These are phyloP conservation scores for Pulveroboletus ravenelii DNA, from an alignment of 768 basidiomycete species.

Conservation along the genomic window DNA sequence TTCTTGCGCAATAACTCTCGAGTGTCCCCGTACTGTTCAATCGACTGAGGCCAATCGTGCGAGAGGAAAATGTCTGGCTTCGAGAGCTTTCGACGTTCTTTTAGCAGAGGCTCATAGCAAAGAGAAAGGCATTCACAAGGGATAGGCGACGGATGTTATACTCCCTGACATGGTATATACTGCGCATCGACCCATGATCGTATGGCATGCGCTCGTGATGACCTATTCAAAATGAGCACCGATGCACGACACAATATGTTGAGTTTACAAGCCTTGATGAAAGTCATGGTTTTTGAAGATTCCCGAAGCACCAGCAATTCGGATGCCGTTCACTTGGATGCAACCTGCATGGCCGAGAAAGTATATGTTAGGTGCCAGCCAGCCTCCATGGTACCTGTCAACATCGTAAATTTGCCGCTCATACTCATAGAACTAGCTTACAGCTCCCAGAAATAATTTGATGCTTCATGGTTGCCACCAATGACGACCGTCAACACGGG, in stretches of 20 bases:
- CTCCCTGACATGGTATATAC: slow-evolving; percentile 88
- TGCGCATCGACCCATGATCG: slow-evolving; percentile 62
- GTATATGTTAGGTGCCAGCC: slow-evolving; percentile 96
- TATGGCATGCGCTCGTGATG: slow-evolving; percentile 84
- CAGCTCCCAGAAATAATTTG: slow-evolving; percentile 96
- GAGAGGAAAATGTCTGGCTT: slow-evolving; percentile 79
- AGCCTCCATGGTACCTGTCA: slow-evolving; percentile 87
- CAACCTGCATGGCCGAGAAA: slow-evolving; percentile 91
- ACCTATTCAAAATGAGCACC: slow-evolving; percentile 39
- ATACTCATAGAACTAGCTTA: slow-evolving; percentile 35
- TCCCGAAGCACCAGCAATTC: slow-evolving; percentile 88
- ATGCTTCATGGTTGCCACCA: slow-evolving; percentile 97
- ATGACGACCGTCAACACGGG: slow-evolving; percentile 90
- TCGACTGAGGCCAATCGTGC: slow-evolving; percentile 92
- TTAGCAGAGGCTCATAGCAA: neutral
- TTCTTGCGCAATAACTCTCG: slow-evolving; percentile 64
- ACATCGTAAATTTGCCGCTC: slow-evolving; percentile 5
- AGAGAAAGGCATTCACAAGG: slow-evolving; percentile 41
- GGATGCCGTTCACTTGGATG: slow-evolving; percentile 79
- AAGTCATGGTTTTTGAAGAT: slow-evolving; percentile 85
- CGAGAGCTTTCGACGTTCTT: slow-evolving; percentile 41
- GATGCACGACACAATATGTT: neutral
- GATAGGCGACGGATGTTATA: slow-evolving; percentile 78
- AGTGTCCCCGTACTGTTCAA: slow-evolving; percentile 78
- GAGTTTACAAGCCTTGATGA: slow-evolving; percentile 44